Conservation (phyloP, 2,329 filamentous ascomycete species). For the Pleoardoris graminearum region DNA sequence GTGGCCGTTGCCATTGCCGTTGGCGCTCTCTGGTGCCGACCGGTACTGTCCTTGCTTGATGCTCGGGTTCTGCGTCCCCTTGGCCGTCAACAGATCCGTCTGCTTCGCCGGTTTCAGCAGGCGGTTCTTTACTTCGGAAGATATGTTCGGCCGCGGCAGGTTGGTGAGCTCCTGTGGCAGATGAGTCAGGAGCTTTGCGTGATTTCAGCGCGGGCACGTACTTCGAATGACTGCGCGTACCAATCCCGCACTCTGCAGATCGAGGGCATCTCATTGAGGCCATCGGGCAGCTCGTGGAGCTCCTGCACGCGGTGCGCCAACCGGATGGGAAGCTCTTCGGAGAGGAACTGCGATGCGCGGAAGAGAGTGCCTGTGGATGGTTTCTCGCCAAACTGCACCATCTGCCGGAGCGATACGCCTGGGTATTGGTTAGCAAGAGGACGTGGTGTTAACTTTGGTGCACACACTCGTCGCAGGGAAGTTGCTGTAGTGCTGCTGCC, state of each 20-base stretch:
- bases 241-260: slow-evolving; percentile 94
- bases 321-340: slow-evolving; percentile 95
- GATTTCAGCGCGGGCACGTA: slow-evolving; percentile 51
- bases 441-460: slow-evolving; percentile 63
- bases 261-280: slow-evolving; percentile 96
- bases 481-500: slow-evolving; percentile 75
- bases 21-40: slow-evolving; percentile 55
- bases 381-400: slow-evolving; percentile 97
- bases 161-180: slow-evolving; percentile 81
- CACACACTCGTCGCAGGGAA: slow-evolving; percentile 96
- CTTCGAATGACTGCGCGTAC: slow-evolving; percentile 99
- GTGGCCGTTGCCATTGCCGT: slow-evolving; percentile 53
- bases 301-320: slow-evolving; percentile 96
- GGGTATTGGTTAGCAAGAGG: slow-evolving; percentile 20
- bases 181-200: slow-evolving; percentile 33
- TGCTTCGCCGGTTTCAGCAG: slow-evolving; percentile 69
- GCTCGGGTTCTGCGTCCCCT: slow-evolving; percentile 88
- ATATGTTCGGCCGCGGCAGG: slow-evolving; percentile 75
- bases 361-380: slow-evolving; percentile 92
- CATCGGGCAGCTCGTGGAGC: slow-evolving; percentile 88
- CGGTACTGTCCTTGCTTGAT: slow-evolving; percentile 80
- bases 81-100: slow-evolving; percentile 61
- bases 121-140: slow-evolving; percentile 74
- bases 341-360: slow-evolving; percentile 95
- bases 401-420: slow-evolving; percentile 80